Base-by-base conservation (phyloP, 1,284 basidiomycete species). In the Pascua guehoae region DNA sequence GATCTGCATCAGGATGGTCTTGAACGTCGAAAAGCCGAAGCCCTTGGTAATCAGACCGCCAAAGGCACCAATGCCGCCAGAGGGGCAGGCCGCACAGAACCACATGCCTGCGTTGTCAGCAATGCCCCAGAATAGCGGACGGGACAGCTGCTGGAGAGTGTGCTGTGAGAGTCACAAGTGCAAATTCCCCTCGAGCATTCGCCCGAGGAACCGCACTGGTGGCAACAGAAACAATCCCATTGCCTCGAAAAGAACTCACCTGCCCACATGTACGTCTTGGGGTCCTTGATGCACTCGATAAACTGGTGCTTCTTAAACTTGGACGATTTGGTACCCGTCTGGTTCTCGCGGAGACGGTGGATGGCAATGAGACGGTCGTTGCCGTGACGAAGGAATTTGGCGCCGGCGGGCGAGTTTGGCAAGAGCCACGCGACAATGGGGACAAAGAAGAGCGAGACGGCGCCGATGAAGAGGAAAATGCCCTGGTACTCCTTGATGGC, bases 401-500 rank as follows among this genome's bases (percentile, higher is more conserved):
- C 75, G 39, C 70, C 70, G 7, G 69, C 69, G 12, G 71, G 73
- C 16, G 69, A 71, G 66, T 74, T 71, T 57, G 73, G 73, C 32
- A 70, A 41, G n/a, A 75, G 74, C 41, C 64, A 82, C 76, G 73
- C 77, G 16, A 83, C 77, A 51, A 82, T 58, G 0, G 81, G 81
- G 15, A 78, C 79, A 39, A 72, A 70, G n/a, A 72, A 76, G 17
- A 81, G 64, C 8, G 81, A 80, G 46, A 82, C 62, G 10, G 76
- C 67, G 38, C 81, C 82, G 55, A 81, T 80, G 70, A 82, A 82
- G 40, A 82, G 66, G 68, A 81, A 83, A 54, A 82, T 81, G 15
- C 73, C 77, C 74, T 81, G 66, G 63, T 72, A 75, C 16, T 55
- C 50, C 48, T 60, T 60, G 59, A 72, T 56, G 37, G 18, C 45